Evolutionary conservation across 305 asterid genomes (phyloP), one percentile per base, ranked within the genome.

Genomic region (Solanum hybrid): DNA sequence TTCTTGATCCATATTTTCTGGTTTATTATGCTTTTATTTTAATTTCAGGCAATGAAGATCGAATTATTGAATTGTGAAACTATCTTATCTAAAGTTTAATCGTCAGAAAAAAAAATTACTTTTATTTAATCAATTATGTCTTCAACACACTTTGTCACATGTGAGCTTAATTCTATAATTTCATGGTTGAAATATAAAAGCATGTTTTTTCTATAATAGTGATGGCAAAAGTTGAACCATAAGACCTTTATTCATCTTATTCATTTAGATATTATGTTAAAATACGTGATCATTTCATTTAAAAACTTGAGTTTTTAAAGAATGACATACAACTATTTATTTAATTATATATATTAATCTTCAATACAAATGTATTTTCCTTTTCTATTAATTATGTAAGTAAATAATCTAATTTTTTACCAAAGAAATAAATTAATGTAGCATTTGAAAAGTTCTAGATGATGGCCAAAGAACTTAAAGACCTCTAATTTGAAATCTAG

Each of bases 251-350:
- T 42, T 1, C 14, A 3, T 7, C 1, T 6, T 10, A 11, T 5
- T 1, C 14, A 3, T 7, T 79, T 6, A 10, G 27, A 79, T 4
- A 38, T 12, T 17, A 4, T 14, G 4, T 38, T 80, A 4, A 26
- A 38, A 0, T 1, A 1, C 0, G 0, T 0, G 1, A 79, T 14
- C 2, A 13, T 24, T 29, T 38, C 7, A 24, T 38, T 8, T 7
- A 26, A 80, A 38, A 80, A 0, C 0, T 80, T 26, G 1, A 1
- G 1, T 4, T 4, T 0, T 38, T 80, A 27, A 5, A 6, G 11
- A 13, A 3, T 20, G 1, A 9, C 0, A 16, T 26, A 11, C 0
- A 12, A 71, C 2, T 11, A 71, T 71, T 71, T 11, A 11, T 71
- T 71, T 26, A 27, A 5, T 26, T 71, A 26, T 71, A 51, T 42